Conservation (phyloP, 495 filamentous ascomycete species). For the Aspergillus olivimuriae region DNA sequence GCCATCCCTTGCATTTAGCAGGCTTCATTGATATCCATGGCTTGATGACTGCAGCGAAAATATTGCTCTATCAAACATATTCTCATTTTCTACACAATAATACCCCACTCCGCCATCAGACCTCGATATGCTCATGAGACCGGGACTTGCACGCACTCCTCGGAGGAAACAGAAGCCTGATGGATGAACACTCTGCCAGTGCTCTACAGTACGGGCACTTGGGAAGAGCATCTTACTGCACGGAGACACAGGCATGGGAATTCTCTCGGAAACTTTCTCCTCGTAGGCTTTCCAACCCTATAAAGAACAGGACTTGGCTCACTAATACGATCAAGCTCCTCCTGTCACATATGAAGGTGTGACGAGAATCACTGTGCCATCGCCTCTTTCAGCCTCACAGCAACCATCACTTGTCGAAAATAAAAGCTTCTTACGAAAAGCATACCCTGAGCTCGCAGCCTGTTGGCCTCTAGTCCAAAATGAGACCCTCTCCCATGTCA, state of each 20-base stretch:
- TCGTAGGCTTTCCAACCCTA: conserved; percentile 13
- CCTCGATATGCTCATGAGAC: conserved; percentile 33
- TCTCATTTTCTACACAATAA: too few relatives aligned
- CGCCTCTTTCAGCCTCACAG: conserved; percentile 13
- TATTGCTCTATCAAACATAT: too few relatives aligned
- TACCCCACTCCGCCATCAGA: too few relatives aligned
- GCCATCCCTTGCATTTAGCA: too few relatives aligned
- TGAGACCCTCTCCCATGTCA: conserved; percentile 25
- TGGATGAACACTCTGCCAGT: conserved; percentile 50
- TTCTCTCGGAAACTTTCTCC: conserved; percentile 41
- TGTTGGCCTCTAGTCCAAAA: conserved; percentile 25
- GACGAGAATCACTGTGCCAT: conserved; percentile 23
- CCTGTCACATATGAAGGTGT: conserved; percentile 28
- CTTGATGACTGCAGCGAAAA: too few relatives aligned
- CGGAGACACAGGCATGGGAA: conserved; percentile 47
- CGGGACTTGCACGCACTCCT: conserved; percentile 20
- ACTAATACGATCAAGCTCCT: conserved; percentile 19
- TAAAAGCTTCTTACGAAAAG: conserved; percentile 18
- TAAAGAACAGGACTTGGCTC: neutral
- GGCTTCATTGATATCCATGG: too few relatives aligned
- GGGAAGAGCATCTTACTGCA: conserved; percentile 50
- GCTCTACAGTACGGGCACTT: conserved; percentile 64
- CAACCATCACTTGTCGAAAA: conserved; percentile 13
- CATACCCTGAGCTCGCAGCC: conserved; percentile 34
- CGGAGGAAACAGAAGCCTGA: conserved; percentile 44